Evolutionary conservation across 2,329 filamentous ascomycete species (phyloP), one percentile per base, ranked within the genome.

Genomic region (Beauveria sp.): DNA sequence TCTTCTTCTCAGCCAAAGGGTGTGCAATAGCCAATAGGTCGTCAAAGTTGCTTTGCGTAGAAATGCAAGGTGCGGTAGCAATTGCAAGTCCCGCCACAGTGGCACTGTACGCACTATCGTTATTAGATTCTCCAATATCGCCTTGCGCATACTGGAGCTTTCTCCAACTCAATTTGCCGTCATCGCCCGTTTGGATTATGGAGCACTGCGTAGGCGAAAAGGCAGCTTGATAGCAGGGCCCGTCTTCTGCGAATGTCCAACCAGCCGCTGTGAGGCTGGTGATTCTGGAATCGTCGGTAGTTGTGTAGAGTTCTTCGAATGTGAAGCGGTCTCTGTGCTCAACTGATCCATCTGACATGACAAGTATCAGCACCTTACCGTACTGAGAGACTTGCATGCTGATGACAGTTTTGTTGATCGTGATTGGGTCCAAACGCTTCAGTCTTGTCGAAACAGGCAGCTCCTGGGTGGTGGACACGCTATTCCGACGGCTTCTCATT

Each of bases 341-440:
- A 3, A 96, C 79, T 0, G 86, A 88, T 12, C 93, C 90, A 70
- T 96, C 92, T 64, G 89, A 89, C 67, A 90, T 90, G 28, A 83
- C 82, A 63, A 96, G 79, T 34, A 88, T 86, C 2, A 96, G 65
- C 2, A 89, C 80, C 63, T 86, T 91, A 54, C 89, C 88, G 63
- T 88, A 85, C 67, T 89, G 88, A 20, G 89, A 79, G 2, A 85
- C 77, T 52, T 88, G 83, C 34, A 95, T 77, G 0, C 84, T 83
- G 45, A 96, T 74, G 1, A 93, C 77, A 26, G 89, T 80, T 70
- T 91, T 92, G 66, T 89, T 84, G 38, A 89, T 78, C 48, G 89
- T 77, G 8, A 90, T 79, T 55, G 93, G 86, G 2, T 89, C 83
- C 24, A 88, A 75, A 69, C 88, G 86, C 64, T 82, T 84, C 28